Base-by-base conservation (phyloP, 2,329 filamentous ascomycete species). In the Clonostachys rhizophaga region DNA sequence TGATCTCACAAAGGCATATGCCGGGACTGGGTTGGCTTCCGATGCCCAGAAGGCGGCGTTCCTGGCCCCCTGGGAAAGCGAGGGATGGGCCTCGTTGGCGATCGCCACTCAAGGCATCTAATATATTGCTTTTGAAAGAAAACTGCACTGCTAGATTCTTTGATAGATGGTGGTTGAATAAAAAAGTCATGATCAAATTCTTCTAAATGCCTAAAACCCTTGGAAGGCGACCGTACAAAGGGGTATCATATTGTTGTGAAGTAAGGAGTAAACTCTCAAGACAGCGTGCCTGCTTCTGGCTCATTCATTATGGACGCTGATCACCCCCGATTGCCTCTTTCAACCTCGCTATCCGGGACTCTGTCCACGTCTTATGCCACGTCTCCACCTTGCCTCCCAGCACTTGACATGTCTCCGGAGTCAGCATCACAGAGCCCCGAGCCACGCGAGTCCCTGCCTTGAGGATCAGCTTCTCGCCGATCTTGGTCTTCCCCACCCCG, bases 331-430 rank as follows among this genome's bases (percentile, higher is more conserved):
- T 78, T 12, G 75, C 78, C 44, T 79, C 77, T 60, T 81, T 83
- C 50, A 97, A 64, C 52, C 81, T 78, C 43, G 75, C 76, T 63
- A 96, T 84, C 52, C 88, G 77, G 3, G 81, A 82, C 13, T 84
- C 81, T 42, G 76, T 75, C 92, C 92, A 97, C 8, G 75, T 75
- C 60, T 81, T 84, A 59, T 97, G 89, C 75, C 91, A 81, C 0
- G 72, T 73, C 47, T 96, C 91, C 41, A 97, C 78, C 68, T 89
- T 95, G 0, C 94, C 94, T 3, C 94, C 94, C n/a, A 96, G 66
- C 3, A 95, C 60, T n/a, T 79, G 75, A 46, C 83, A 84, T 48
- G 66, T 82, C 3, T 69, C 70, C 2, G 89, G 84, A 52, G 90
- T 85, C 17, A 99, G 71, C 65, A 97, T 68, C n/a, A 95, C 58